Conservation (phyloP, 2,329 filamentous ascomycete genomes). For the Magnaporthiopsis rhizophila region DNA sequence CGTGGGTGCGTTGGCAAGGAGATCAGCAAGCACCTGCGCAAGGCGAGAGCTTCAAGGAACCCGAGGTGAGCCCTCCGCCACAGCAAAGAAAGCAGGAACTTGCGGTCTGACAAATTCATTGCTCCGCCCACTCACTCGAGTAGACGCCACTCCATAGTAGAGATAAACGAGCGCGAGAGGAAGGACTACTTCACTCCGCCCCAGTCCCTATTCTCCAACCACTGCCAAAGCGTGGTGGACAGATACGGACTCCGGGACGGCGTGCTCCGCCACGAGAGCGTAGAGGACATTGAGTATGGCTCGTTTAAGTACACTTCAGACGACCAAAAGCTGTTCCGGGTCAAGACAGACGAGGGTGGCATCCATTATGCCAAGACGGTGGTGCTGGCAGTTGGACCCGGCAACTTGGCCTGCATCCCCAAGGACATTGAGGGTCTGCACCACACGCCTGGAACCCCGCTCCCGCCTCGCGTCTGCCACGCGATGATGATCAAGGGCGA, state of each 20-base stretch:
- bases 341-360: slow-evolving; percentile 45
- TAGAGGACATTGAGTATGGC: slow-evolving; percentile 54
- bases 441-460: slow-evolving; percentile 8
- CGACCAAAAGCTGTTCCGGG: slow-evolving; percentile 53
- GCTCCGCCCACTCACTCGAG: neutral
- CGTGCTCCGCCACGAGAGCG: slow-evolving; percentile 51
- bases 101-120: neutral
- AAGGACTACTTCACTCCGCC: slow-evolving; percentile 65
- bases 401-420: slow-evolving; percentile 47
- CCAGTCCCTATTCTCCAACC: slow-evolving; percentile 51
- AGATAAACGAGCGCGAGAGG: slow-evolving; percentile 58
- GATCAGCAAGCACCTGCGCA: slow-evolving; percentile 71
- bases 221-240: slow-evolving; percentile 48
- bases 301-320: slow-evolving; percentile 35
- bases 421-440: slow-evolving; percentile 10
- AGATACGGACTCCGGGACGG: slow-evolving; percentile 47
- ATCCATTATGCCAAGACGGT: slow-evolving; percentile 52
- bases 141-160: slow-evolving; percentile 35
- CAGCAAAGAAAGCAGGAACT: neutral
- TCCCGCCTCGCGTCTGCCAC: slow-evolving; percentile 31
- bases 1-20: slow-evolving; percentile 70
- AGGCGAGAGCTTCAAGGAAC: slow-evolving; percentile 35
- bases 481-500: slow-evolving; percentile 50
- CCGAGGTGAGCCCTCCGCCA: slow-evolving; percentile 21
- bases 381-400: slow-evolving; percentile 64